phyloP scores from a whole-genome alignment of 257 asterid genomes.

The Capsicum baccatum region DNA sequence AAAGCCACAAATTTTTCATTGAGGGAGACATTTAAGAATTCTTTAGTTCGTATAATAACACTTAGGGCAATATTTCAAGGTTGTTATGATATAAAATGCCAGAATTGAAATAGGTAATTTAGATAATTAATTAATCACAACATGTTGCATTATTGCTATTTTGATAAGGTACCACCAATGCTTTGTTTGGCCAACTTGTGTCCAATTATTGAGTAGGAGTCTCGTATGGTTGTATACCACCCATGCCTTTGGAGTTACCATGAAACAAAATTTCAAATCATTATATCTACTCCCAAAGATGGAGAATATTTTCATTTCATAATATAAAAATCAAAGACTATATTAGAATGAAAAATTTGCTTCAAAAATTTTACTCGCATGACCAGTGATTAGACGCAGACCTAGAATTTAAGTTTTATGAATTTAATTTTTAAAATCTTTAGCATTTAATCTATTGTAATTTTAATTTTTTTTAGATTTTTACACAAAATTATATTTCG shows the following conservation, averaged over 20 bases:
- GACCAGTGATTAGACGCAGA: background rate
- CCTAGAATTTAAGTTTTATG: background rate
- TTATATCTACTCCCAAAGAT: background rate
- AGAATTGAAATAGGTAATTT: constrained; percentile 25
- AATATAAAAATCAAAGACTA: background rate
- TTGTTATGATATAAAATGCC: constrained; percentile 25
- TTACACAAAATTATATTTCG: no score
- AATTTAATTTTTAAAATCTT: background rate
- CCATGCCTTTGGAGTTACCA: background rate
- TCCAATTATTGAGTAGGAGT: constrained; percentile 13
- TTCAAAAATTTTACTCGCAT: background rate
- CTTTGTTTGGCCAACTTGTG: constrained; percentile 21
- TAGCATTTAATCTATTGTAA: background rate
- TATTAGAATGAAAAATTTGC: background rate
- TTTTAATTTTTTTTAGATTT: no score
- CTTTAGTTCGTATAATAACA: background rate
- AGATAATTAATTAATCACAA: background rate
- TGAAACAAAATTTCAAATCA: constrained; percentile 6
- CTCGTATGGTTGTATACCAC: background rate
- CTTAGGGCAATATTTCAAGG: constrained; percentile 10
- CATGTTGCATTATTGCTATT: constrained; percentile 21
- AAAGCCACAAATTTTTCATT: constrained; percentile 37
- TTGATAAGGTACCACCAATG: constrained; percentile 20
- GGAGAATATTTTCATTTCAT: background rate
- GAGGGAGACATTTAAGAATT: background rate